Base-by-base conservation (phyloP, 257 asterid genomes). In the Nyctanthes arbortristis region DNA sequence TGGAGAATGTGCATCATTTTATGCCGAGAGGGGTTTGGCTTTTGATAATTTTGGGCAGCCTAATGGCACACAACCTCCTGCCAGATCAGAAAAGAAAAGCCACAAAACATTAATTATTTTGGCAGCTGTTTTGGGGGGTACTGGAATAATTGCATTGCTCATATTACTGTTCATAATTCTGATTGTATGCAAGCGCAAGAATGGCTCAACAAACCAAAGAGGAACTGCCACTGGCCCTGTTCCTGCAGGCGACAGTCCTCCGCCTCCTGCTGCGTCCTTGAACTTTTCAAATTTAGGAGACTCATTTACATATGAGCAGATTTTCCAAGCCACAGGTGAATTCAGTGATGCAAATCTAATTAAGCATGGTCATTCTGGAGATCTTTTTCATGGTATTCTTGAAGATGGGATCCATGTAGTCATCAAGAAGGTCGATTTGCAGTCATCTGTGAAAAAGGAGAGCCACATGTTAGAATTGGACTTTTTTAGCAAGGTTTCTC, bases 31-130 rank as follows among this genome's bases (percentile, higher is more conserved):
- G 75, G 90, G 87, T 64, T 82, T 92, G 80, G 69, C 63, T 22
- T 89, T 92, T 64, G 99, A 94, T 80, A 86, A 89, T 79, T 89
- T 89, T 75, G 97, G 99, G 65, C 59, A 69, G 79, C 85, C 89
- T 67, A 83, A 75, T 63, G 73, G 63, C 56, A 71, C 81, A 4
- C 77, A 67, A 63, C 73, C 92, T 69, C 78, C 92, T 32, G 22
- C 85, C 24, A 77, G 73, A 54, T 79, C 92, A 25, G 24, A 68
- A 25, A 79, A 76, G 76, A 84, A 68, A 71, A 84, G 74, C 45
- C 84, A 47, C 34, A 79, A 72, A 65, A 73, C 76, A 65, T 10
- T 8, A 58, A 84, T 89, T 63, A 91, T 91, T 59, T 74, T 91
- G 73, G 99, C 81, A 16, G 80, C 93, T n/a, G 92, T 89, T 64